Evolutionary conservation across 306 rosid species (phyloP).

Genomic region (Trichosanthes truncata): DNA sequence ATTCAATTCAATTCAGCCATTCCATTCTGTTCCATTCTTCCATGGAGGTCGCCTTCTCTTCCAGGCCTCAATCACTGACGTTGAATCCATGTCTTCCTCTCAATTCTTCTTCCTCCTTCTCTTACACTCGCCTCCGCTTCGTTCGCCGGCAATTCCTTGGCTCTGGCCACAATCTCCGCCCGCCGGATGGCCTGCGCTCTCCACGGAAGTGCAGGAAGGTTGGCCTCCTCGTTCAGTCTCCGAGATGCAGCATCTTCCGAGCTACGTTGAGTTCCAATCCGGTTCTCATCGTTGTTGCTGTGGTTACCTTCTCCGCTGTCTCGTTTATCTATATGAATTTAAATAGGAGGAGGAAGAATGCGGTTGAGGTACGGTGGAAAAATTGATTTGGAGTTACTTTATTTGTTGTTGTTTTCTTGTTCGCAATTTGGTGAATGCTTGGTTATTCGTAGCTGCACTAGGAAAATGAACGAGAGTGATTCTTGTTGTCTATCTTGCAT

Average conservation of each 20-base stretch:
- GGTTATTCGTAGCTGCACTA: not conserved
- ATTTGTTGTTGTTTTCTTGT: not conserved
- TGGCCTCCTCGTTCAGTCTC: slow-evolving; percentile 22
- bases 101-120: slow-evolving; percentile 19
- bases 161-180: slow-evolving; percentile 36
- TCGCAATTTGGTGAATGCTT: not conserved
- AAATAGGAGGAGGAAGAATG: slow-evolving; percentile 31
- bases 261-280: slow-evolving; percentile 47
- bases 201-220: slow-evolving; percentile 10
- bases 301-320: slow-evolving; percentile 59
- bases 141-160: slow-evolving; percentile 53
- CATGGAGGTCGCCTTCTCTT: slow-evolving; percentile 52
- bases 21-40: slow-evolving; percentile 10
- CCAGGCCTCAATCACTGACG: slow-evolving; percentile 30
- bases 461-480: not conserved
- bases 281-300: slow-evolving; percentile 37
- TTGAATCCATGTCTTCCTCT: slow-evolving; percentile 24
- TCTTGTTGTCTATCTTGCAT: not conserved
- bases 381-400: not conserved
- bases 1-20: slow-evolving; percentile 7
- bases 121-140: slow-evolving; percentile 24
- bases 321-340: slow-evolving; percentile 41
- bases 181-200: slow-evolving; percentile 31
- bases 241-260: slow-evolving; percentile 41
- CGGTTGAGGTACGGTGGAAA: slow-evolving; percentile 29